A percentile compares a stretch with the other conserved stretches of the same genome.
These are phyloP conservation scores for Berberis thunbergii DNA, from an alignment of 164 flowering plant species.

Conservation along the genomic window DNA sequence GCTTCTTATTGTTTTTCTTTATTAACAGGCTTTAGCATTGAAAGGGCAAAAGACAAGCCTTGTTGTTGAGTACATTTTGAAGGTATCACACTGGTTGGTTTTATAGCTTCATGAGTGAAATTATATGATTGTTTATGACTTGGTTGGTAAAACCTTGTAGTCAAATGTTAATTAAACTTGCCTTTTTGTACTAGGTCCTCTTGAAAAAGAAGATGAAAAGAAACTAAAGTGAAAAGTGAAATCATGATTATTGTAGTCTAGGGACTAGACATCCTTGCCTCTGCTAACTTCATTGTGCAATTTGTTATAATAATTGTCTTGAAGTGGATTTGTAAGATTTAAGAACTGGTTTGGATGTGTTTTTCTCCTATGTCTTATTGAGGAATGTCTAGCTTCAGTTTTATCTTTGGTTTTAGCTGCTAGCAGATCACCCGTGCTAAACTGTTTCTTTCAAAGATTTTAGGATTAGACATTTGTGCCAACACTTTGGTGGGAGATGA, in stretches of 20 bases:
- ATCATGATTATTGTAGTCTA: neutral
- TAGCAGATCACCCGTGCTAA: slow-evolving; percentile 21
- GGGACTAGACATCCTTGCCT: neutral
- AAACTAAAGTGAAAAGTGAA: neutral
- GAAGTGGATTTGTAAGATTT: too few species aligned
- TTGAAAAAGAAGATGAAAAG: neutral
- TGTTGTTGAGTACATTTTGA: slow-evolving; percentile 73
- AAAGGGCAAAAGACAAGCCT: slow-evolving; percentile 70
- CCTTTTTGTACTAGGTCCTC: neutral
- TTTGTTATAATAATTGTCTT: too few species aligned
- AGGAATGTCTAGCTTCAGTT: neutral
- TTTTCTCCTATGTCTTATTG: neutral
- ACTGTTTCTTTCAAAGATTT: slow-evolving; percentile 54
- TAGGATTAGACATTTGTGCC: slow-evolving; percentile 88
- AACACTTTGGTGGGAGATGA: slow-evolving; percentile 94
- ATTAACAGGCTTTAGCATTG: slow-evolving; percentile 63
- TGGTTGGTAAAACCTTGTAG: neutral
- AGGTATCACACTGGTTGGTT: slow-evolving; percentile 41
- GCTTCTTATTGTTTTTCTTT: slow-evolving; percentile 3
- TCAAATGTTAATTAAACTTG: neutral
- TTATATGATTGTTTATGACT: too few species aligned
- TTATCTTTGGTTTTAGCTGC: neutral
- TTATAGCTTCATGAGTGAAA: neutral
- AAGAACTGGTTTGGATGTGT: too few species aligned
- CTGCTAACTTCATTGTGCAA: neutral